Conservation (phyloP, 2,329 filamentous ascomycete genomes). For the Fusarium sp. region DNA sequence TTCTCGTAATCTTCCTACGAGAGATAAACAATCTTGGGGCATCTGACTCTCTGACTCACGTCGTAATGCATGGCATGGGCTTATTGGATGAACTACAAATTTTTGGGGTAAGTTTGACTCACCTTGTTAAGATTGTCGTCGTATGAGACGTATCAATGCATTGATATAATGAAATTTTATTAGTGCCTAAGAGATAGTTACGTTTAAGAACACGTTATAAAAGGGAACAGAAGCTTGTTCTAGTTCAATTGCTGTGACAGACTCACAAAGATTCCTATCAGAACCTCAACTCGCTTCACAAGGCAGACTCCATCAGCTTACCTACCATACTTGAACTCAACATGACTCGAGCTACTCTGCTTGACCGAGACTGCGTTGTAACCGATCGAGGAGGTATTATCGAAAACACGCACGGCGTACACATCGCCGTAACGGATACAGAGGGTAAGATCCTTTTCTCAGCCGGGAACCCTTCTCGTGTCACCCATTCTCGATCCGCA, state of each 20-base stretch:
- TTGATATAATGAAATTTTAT: neutral
- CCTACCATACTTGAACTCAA: neutral
- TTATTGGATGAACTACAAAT: neutral
- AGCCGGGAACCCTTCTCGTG: slow-evolving; percentile 52
- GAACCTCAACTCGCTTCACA: too few relatives aligned
- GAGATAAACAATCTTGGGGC: neutral
- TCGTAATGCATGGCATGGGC: neutral
- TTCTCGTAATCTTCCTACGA: neutral
- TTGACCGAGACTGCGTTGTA: slow-evolving; percentile 45
- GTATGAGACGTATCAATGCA: neutral
- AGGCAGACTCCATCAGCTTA: neutral
- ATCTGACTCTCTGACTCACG: slow-evolving; percentile 4
- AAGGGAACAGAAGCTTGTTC: neutral
- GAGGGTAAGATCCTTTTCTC: slow-evolving; percentile 50
- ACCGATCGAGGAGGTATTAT: slow-evolving; percentile 51
- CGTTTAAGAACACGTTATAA: neutral
- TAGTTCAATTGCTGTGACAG: neutral
- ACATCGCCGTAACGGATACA: slow-evolving; percentile 53
- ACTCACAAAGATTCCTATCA: neutral
- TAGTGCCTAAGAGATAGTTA: neutral
- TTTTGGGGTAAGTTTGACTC: neutral
- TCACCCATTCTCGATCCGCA: slow-evolving; percentile 56
- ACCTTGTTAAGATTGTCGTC: neutral
- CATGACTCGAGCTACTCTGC: slow-evolving; percentile 23
- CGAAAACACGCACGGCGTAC: slow-evolving; percentile 56